Evolutionary conservation across 179 eudicot genomes (phyloP), one percentile per base, ranked within the genome.

Genomic region (Amaranthus tricolor): DNA sequence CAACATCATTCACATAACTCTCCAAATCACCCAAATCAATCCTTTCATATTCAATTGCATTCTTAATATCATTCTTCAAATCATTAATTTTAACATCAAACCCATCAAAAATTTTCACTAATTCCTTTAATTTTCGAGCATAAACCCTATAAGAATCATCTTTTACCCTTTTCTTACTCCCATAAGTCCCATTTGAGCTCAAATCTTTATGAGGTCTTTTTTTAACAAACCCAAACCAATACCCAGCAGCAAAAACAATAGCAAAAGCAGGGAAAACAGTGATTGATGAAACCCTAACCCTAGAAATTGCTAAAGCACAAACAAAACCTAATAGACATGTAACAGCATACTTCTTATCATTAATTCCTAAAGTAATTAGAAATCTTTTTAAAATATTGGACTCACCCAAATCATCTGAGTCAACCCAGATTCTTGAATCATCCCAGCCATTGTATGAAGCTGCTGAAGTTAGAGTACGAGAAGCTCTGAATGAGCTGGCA

Each of bases 281-380:
- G 79, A 93, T 86, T 24, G 97, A 87, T 54, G 99, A 91, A 79
- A 90, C 88, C 82, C 88, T 88, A 59, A 95, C 83, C 82, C 99
- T 90, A 84, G 95, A 88, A 86, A 95, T 65, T 5, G 86, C 96
- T 74, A 95, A 78, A 15, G 96, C 99, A 81, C 91, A 86, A 20
- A 88, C 81, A 83, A 94, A 92, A 40, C 97, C 98, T 17, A 94
- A 64, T 7, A 90, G 44, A 80, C 90, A 92, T 72, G 90, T 84
- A 88, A 89, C 78, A 6, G 82, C 74, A 71, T 90, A 90, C 84
- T 84, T 94, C 55, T 75, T 89, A 78, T 94, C 90, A 78, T 84
- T 86, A 68, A 92, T 80, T 68, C 98, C 97, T 17, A 88, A 48
- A 12, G 84, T 86, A 77, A 70, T 70, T 5, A 92, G 66, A 55